phyloP scores from a whole-genome alignment of 2,329 filamentous ascomycete genomes.

The Onygenales sp. region DNA sequence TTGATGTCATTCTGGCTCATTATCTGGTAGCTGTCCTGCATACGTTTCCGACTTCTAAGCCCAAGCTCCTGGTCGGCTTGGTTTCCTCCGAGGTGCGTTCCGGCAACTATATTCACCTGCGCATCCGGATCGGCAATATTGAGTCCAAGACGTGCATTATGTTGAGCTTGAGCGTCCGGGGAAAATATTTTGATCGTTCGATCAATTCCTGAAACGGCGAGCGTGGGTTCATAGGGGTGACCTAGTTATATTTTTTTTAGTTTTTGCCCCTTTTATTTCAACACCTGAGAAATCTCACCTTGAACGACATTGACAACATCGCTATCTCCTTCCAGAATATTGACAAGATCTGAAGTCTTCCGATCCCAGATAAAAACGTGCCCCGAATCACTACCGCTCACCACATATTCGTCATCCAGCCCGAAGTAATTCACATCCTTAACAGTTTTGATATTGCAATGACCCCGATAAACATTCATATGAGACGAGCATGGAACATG shows the following conservation, averaged over 20 bases:
- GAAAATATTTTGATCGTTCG: slow-evolving; percentile 61
- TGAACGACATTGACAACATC: slow-evolving; percentile 63
- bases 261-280: background rate
- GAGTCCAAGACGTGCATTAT: slow-evolving; percentile 46
- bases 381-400: slow-evolving; percentile 57
- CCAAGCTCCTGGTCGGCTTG: slow-evolving; percentile 27
- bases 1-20: slow-evolving; percentile 53
- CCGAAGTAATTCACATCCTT: slow-evolving; percentile 64
- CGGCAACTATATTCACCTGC: slow-evolving; percentile 24
- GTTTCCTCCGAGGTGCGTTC: slow-evolving; percentile 16
- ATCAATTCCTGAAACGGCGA: slow-evolving; percentile 59
- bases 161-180: slow-evolving; percentile 48
- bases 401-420: slow-evolving; percentile 57
- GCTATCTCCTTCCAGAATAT: slow-evolving; percentile 56
- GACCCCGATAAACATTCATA: slow-evolving; percentile 50
- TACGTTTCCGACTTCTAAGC: slow-evolving; percentile 47
- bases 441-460: slow-evolving; percentile 58
- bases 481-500: slow-evolving; percentile 48
- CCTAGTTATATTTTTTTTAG: slow-evolving; percentile 26
- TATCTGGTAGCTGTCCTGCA: slow-evolving; percentile 53
- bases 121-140: slow-evolving; percentile 45
- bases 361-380: slow-evolving; percentile 62
- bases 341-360: slow-evolving; percentile 51
- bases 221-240: slow-evolving; percentile 57
- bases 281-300: slow-evolving; percentile 29